Evolutionary conservation across 75 land plant species (phyloP).

Genomic region (Adiantum capillusveneris): DNA sequence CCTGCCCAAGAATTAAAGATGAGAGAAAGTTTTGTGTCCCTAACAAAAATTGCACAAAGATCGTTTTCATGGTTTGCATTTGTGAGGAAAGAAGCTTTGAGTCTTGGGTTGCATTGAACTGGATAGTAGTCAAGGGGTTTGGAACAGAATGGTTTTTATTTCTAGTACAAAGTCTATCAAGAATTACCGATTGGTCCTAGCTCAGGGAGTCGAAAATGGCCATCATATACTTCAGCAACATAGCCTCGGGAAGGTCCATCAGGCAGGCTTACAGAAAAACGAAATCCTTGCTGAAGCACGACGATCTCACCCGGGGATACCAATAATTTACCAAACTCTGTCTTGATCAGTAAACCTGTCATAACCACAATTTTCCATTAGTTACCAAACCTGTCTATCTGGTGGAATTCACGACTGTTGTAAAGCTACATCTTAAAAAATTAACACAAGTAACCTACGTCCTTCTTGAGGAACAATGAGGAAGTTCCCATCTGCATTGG

Average conservation of each 20-base stretch:
- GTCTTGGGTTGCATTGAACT: too few species aligned
- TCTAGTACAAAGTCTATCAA: too few species aligned
- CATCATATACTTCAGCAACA: slow-evolving; percentile 83
- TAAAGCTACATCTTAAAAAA: neutral
- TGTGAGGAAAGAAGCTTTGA: too few species aligned
- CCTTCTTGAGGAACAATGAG: slow-evolving; percentile 91
- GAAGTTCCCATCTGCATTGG: slow-evolving; percentile 97
- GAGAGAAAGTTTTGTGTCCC: too few species aligned
- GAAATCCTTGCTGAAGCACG: slow-evolving; percentile 85
- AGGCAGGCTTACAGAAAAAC: slow-evolving; percentile 73
- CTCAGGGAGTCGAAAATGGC: slow-evolving; percentile 96
- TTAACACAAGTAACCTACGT: slow-evolving; percentile 49
- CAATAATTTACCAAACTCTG: slow-evolving; percentile 80
- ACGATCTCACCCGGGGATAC: slow-evolving; percentile 89
- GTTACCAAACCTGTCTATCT: too few species aligned
- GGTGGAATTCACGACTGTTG: too few species aligned
- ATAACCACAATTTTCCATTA: too few species aligned
- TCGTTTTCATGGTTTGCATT: too few species aligned
- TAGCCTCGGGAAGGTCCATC: slow-evolving; percentile 99
- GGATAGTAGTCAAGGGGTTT: too few species aligned
- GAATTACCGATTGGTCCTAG: slow-evolving; percentile 97
- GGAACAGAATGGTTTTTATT: too few species aligned
- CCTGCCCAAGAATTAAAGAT: too few species aligned
- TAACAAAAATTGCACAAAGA: too few species aligned
- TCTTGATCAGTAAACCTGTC: slow-evolving; percentile 75